A percentile compares a stretch with the other conserved stretches of the same genome.
phyloP scores from a whole-genome alignment of 1,284 basidiomycete genomes.

The Takashimella koratensis region DNA sequence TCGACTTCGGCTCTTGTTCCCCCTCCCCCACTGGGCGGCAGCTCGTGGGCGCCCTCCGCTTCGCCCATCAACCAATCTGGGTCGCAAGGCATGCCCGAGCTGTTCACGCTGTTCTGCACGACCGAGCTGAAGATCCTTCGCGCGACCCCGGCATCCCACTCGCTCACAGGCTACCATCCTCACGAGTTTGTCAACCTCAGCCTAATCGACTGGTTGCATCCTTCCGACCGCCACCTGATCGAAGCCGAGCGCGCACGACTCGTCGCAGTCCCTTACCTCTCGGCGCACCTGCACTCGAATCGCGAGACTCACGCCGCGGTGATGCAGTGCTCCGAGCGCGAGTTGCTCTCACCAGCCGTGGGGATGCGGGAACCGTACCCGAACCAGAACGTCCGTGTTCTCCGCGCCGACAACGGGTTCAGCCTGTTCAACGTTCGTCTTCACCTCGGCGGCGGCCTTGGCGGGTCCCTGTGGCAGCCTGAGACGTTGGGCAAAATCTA shows the following conservation, averaged over 20 bases:
- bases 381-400: slow-evolving; percentile 38
- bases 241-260: slow-evolving; percentile 30
- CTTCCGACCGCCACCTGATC: slow-evolving; percentile 30
- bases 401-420: slow-evolving; percentile 28
- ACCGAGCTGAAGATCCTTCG: slow-evolving; percentile 41
- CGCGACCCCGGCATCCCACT: slow-evolving; percentile 23
- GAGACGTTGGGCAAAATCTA: slow-evolving; percentile 34
- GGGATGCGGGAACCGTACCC: slow-evolving; percentile 45
- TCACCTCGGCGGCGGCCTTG: slow-evolving; percentile 43
- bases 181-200: slow-evolving; percentile 40
- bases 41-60: too few species aligned
- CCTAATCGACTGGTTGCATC: slow-evolving; percentile 38
- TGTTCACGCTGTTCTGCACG: slow-evolving; percentile 40
- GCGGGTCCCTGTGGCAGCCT: slow-evolving; percentile 34
- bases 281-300: slow-evolving; percentile 20
- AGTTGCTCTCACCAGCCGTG: slow-evolving; percentile 37
- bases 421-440: slow-evolving; percentile 39
- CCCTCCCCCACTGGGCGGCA: neutral
- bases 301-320: slow-evolving; percentile 33
- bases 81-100: slow-evolving; percentile 5
- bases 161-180: slow-evolving; percentile 37
- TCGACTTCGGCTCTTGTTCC: neutral
- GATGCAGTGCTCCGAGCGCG: slow-evolving; percentile 26
- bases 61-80: slow-evolving; percentile 1
- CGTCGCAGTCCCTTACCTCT: slow-evolving; percentile 25